Percentiles rank a stretch among this genome's conserved stretches.
Evolutionary conservation across 75 land plant genomes (phyloP).

Genomic region (Selaginella tamariscina): DNA sequence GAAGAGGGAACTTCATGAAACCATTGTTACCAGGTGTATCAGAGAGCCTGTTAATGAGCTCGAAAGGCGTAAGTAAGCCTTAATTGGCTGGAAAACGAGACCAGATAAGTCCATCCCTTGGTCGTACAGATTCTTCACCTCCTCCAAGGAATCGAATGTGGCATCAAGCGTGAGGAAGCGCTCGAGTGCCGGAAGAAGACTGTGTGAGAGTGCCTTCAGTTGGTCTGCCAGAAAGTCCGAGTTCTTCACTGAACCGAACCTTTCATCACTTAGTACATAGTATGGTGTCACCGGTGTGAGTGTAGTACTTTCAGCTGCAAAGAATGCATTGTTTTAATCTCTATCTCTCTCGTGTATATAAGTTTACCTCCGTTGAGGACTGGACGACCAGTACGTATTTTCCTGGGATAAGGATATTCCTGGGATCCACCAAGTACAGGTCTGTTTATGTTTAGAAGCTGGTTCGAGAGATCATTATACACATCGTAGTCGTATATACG

Average conservation of each 20-base stretch:
- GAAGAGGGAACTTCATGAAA: slow-evolving; percentile 1
- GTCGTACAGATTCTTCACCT: not conserved
- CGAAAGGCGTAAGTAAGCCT: not conserved
- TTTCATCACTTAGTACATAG: slow-evolving; percentile 14
- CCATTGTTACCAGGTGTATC: not conserved
- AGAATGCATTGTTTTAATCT: not conserved
- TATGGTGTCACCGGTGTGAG: not conserved
- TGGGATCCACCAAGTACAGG: slow-evolving; percentile 36
- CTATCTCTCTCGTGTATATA: not conserved
- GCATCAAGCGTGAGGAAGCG: not conserved
- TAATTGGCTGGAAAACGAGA: not conserved
- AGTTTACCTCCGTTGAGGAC: slow-evolving; percentile 30
- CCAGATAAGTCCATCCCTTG: not conserved
- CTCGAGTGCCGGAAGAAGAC: not conserved
- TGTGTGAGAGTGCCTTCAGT: not conserved
- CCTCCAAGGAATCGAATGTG: not conserved
- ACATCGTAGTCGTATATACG: slow-evolving; percentile 41
- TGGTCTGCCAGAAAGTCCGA: not conserved
- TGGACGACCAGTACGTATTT: slow-evolving; percentile 37
- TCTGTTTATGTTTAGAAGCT: slow-evolving; percentile 12
- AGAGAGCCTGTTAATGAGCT: not conserved
- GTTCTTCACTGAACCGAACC: slow-evolving; percentile 15
- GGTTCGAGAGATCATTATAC: slow-evolving; percentile 45
- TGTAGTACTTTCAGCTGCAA: not conserved
- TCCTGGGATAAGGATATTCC: slow-evolving; percentile 37